phyloP scores from a whole-genome alignment of 1,139 yeast genomes.

The Lodderomyces oxycetoniae region DNA sequence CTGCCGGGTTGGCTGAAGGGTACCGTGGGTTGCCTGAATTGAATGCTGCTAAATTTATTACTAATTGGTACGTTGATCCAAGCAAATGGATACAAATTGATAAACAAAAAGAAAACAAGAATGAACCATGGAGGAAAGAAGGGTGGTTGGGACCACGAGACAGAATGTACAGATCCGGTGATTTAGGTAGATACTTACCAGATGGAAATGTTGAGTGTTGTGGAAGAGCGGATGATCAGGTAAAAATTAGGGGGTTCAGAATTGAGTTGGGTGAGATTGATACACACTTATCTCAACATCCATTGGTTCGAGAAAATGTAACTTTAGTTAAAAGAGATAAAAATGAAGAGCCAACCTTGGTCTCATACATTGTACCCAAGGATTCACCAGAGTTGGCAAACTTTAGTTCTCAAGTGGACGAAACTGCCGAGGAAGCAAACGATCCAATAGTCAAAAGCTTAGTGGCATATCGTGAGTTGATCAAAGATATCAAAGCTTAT shows the following conservation, averaged over 20 bases:
- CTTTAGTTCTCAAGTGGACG: constrained; percentile 41
- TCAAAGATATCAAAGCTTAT: constrained; percentile 74
- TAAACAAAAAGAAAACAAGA: constrained; percentile 20
- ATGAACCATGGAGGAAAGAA: constrained; percentile 66
- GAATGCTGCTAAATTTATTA: constrained; percentile 80
- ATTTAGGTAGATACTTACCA: constrained; percentile 91
- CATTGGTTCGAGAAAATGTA: constrained; percentile 83
- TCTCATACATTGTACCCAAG: constrained; percentile 90
- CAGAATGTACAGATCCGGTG: constrained; percentile 94
- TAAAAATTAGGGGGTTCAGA: constrained; percentile 96
- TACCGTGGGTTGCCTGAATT: constrained; percentile 87
- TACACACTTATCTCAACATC: constrained; percentile 91
- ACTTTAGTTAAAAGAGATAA: constrained; percentile 91
- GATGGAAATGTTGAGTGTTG: constrained; percentile 98
- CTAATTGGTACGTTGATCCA: constrained; percentile 79
- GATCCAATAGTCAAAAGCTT: constrained; percentile 80
- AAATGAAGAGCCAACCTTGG: constrained; percentile 86
- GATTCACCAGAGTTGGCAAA: constrained; percentile 50
- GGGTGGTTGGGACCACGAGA: constrained; percentile 94
- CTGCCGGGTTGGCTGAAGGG: constrained; percentile 97
- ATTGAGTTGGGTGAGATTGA: constrained; percentile 98
- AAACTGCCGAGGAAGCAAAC: constrained; percentile 33
- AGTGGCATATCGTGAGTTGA: constrained; percentile 67
- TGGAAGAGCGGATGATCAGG: constrained; percentile 99
- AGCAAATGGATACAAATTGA: constrained; percentile 58